These are phyloP conservation scores for Plectosphaerella cucumerina DNA, from an alignment of 2,329 filamentous ascomycete species.

Conservation along the genomic window DNA sequence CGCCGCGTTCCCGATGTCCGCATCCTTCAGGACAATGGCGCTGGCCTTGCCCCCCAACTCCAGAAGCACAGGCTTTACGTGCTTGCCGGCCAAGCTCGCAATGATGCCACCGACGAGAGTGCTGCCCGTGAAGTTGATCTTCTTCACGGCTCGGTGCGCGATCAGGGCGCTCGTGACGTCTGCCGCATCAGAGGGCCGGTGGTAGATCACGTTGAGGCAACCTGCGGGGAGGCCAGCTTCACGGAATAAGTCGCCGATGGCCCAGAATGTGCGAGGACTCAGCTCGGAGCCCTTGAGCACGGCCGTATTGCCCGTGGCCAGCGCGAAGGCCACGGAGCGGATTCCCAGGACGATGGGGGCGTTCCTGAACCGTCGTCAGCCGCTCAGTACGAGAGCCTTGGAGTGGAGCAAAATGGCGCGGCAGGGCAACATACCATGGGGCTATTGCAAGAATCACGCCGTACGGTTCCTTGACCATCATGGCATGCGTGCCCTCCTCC, in stretches of 20 bases:
- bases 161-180: conserved; percentile 27
- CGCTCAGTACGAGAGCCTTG: too few species aligned
- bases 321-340: conserved; percentile 12
- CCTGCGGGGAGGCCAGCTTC: conserved; percentile 34
- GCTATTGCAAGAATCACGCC: background rate
- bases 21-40: conserved; percentile 33
- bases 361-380: conserved; percentile 13
- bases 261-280: conserved; percentile 19
- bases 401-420: background rate
- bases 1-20: conserved; percentile 23
- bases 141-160: conserved; percentile 24
- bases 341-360: conserved; percentile 16
- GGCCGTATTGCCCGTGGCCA: conserved; percentile 18
- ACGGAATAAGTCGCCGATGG: conserved; percentile 25
- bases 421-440: background rate
- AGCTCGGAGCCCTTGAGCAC: conserved; percentile 25
- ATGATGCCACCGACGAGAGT: conserved; percentile 31
- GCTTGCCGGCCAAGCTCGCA: conserved; percentile 28
- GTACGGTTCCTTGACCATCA: background rate
- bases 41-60: conserved; percentile 44
- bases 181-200: conserved; percentile 23
- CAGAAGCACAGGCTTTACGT: conserved; percentile 41
- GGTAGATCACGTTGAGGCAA: conserved; percentile 28
- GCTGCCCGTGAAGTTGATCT: conserved; percentile 35
- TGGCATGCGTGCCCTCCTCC: background rate